Base-by-base conservation (phyloP, 805 yeast species). In the Lachancea waltii region DNA sequence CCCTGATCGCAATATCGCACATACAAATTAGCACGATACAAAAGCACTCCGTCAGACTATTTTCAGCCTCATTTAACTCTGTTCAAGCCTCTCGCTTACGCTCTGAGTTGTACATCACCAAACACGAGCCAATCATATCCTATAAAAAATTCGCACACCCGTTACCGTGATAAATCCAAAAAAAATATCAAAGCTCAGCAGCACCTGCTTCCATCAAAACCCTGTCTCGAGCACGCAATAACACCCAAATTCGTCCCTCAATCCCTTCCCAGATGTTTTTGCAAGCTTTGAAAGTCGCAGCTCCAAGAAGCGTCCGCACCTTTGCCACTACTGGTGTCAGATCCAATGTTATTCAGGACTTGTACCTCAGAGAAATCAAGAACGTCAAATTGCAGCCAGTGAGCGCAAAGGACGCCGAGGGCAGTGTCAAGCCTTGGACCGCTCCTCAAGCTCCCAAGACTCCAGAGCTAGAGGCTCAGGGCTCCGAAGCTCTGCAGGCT, bases 341-440 rank as follows among this genome's bases (percentile, higher is more conserved):
- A 53, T 50, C 50, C 45, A 67, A 89, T 73, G 70, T 83, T 60
- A 65, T 89, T 59, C 75, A 85, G 63, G 95, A 89, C 51, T 75
- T 89, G 53, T 89, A 89, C 72, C 68, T 90, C 59, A 78, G 75
- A 63, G 95, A 89, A 67, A 71, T 92, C 67, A 85, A 81, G 70
- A 77, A 78, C 46, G 89, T 85, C 79, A 86, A 87, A 73, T 89
- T 95, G 60, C 75, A 81, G 43, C 78, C 86, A 44, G 60, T 81
- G 39, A 67, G 82, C 42, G 77, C 83, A 43, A 70, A 75, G 49
- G 95, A 84, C 51, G 81, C 90, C 46, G 86, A 79, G 56, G 74
- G 77, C 48, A 73, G 81, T 49, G 90, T 87, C 51, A 79, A 81
- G 67, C 77, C 83, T 53, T 92, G 95, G 92, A 65, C 71, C 45